Base-by-base conservation (phyloP, 176 grass and related monocot species). In the Typha latifolia region DNA sequence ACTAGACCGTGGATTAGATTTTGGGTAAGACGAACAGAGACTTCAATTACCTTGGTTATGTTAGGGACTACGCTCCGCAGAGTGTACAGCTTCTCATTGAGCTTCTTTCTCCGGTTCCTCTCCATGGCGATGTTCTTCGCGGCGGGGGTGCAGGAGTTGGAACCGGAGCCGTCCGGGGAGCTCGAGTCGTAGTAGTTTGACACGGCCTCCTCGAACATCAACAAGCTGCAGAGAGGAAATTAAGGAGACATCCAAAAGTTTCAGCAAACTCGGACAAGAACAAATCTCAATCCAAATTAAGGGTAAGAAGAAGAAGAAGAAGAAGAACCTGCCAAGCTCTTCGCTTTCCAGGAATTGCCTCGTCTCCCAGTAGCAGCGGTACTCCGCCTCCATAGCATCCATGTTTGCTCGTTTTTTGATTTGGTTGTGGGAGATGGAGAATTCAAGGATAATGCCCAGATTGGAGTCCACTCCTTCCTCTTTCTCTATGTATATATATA, bases 11-110 rank as follows among this genome's bases (percentile, higher is more conserved):
- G 9, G 10, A 6, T 10, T 57, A 1, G 10, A 57, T 57, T 19
- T 12, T 2, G 5, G 13, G 16, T 57, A 5, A 10, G 51, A 19
- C 16, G 52, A 19, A 3, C 8, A 16, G 15, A 19, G 6, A 19
- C 12, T 29, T 14, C 7, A 20, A 47, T 73, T n/a, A 93, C 89
- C 89, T 89, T 94, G 5, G 90, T 86, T 57, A 94, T 94, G 68
- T 86, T 94, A 49, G 90, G 90, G 63, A 94, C 90, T 14, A 94
- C 77, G 67, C 85, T 94, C 51, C 90, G 82, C 3, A 94, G 82
- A 6, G 73, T 48, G 63, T 94, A 94, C 49, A 94, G 79, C 72
- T 89, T 88, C 74, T 94, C 85, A 21, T 94, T 94, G 19, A 94
- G 77, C 77, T 83, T 94, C 31, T 74, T 84, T 20, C 90, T 82